Base-by-base conservation (phyloP, 2,329 filamentous ascomycete species). In the Colletotrichum musicola region DNA sequence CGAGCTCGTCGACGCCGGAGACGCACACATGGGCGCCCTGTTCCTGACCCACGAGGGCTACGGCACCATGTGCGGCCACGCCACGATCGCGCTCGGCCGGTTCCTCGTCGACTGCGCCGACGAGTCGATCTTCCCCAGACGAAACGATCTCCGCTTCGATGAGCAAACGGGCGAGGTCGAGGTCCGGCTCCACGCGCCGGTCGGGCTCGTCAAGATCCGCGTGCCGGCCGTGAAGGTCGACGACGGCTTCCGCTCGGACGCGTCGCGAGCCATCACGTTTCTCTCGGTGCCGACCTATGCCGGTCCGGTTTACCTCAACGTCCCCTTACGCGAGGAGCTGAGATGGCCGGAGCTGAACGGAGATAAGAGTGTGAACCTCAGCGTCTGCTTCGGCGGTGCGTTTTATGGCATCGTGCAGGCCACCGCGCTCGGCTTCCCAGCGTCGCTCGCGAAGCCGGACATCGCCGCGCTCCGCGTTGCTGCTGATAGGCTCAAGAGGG, bases 41-140 rank as follows among this genome's bases (percentile, higher is more conserved):
- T 71, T 68, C 12, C 54, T 71, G 20, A 67, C 63, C 16, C 60
- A 68, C n/a, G 63, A 68, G 1, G 70, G 70, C 4, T 71, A 70
- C 3, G 64, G 63, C 18, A 46, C 50, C 16, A 70, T 70, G 70
- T 70, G 68, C 56, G 70, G 70, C 30, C 63, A 71, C 12, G 70
- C 70, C 3, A 85, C 84, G 0, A 83, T 87, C 53, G 84, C 84
- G 0, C 71, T 86, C 13, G 83, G 83, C 2, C 76, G 81, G 4
- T 82, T 81, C 58, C 73, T 83, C 0, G 75, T 83, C 20, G 82
- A 84, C 63, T 78, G 77, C 3, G 75, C 81, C 62, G 81, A 83
- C 62, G 25, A 72, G 18, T 61, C 30, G 12, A 73, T 83, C 14
- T 85, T 85, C 62, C 79, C 82, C 0, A 72, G 72, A 6, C 74